Percentiles rank a stretch among this genome's conserved stretches.
Evolutionary conservation across 176 grass and related monocot species (phyloP).

Genomic region (Carex scoparia): DNA sequence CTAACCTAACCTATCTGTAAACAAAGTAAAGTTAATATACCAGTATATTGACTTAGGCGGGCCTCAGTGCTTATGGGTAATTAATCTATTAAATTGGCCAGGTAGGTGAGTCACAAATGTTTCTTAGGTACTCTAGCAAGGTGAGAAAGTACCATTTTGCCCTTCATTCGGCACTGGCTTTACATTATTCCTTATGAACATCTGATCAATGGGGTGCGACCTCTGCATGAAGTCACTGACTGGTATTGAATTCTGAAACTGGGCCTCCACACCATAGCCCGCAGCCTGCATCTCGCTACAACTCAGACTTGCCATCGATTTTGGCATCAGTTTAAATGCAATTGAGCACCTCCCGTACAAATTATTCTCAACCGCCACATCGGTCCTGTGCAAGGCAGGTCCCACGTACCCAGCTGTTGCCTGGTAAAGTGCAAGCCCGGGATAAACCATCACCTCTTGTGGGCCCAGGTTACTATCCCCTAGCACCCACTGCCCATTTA

Average conservation of each 20-base stretch:
- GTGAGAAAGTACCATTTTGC: slow-evolving; percentile 51
- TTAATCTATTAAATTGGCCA: neutral
- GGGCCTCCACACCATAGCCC: slow-evolving; percentile 60
- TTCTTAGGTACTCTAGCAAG: neutral
- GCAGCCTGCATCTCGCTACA: slow-evolving; percentile 75
- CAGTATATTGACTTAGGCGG: neutral
- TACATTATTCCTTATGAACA: slow-evolving; percentile 42
- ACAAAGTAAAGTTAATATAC: neutral
- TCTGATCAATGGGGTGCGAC: slow-evolving; percentile 48
- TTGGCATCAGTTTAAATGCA: slow-evolving; percentile 73
- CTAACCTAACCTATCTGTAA: neutral
- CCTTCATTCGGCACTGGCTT: slow-evolving; percentile 21
- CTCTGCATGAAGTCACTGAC: slow-evolving; percentile 84
- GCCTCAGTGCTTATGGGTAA: neutral
- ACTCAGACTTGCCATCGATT: slow-evolving; percentile 57
- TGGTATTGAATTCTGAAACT: slow-evolving; percentile 60
- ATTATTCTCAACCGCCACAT: slow-evolving; percentile 39
- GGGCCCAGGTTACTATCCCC: slow-evolving; percentile 64
- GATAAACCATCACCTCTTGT: slow-evolving; percentile 60
- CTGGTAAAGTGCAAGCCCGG: slow-evolving; percentile 77
- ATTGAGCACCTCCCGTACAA: slow-evolving; percentile 70
- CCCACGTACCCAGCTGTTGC: slow-evolving; percentile 74
- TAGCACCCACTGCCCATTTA: slow-evolving; percentile 67
- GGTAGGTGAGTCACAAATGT: slow-evolving; percentile 1
- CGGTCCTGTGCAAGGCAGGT: slow-evolving; percentile 53